A percentile compares a stretch with the other conserved stretches of the same genome.
phyloP scores from a whole-genome alignment of 2,329 filamentous ascomycete species.

The Sporothrix phasma region DNA sequence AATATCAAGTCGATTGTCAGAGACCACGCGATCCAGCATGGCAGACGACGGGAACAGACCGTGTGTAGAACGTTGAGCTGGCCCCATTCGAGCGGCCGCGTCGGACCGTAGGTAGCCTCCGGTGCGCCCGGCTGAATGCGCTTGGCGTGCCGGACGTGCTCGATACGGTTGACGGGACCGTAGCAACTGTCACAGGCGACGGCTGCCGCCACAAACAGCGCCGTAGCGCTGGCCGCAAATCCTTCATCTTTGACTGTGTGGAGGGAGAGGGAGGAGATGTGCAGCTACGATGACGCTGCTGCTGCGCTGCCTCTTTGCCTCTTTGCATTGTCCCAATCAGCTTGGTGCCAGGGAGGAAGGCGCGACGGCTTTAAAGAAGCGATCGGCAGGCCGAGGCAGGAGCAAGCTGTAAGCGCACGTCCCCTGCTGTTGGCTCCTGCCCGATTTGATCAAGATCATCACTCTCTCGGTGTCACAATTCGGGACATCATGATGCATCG shows the following conservation, averaged over 20 bases:
- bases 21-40: not conserved
- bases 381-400: not conserved
- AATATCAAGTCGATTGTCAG: not conserved
- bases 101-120: slow-evolving; percentile 33
- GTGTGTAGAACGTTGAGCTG: slow-evolving; percentile 54
- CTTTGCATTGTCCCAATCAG: not conserved
- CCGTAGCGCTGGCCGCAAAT: not conserved
- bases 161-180: slow-evolving; percentile 31
- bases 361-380: not conserved
- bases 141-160: slow-evolving; percentile 35
- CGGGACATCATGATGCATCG: not conserved
- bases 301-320: not conserved
- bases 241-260: not conserved
- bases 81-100: slow-evolving; percentile 45
- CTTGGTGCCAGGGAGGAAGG: not conserved
- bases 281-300: not conserved
- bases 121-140: slow-evolving; percentile 39
- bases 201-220: slow-evolving; percentile 17
- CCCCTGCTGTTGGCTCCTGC: not conserved
- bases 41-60: slow-evolving; percentile 22
- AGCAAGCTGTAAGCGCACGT: not conserved
- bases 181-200: slow-evolving; percentile 34
- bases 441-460: not conserved
- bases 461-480: not conserved
- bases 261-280: not conserved